These are phyloP conservation scores for Tylopilus sp. DNA, from an alignment of 1,284 basidiomycete species.

Conservation along the genomic window DNA sequence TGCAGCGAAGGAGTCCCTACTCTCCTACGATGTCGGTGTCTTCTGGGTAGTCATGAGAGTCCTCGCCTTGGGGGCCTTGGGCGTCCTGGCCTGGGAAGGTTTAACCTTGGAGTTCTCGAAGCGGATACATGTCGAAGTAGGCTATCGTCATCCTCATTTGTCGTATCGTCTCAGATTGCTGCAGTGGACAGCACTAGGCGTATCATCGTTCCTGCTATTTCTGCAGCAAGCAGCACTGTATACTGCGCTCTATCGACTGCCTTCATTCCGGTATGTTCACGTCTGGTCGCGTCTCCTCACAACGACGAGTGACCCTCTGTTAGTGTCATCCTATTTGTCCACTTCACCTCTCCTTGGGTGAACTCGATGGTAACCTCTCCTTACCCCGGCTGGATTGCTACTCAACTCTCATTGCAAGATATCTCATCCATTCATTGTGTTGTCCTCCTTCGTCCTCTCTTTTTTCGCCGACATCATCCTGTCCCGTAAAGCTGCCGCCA, in stretches of 20 bases:
- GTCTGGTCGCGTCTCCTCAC: background rate
- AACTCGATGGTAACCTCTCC: constrained; percentile 45
- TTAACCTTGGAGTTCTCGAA: constrained; percentile 49
- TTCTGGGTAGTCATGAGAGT: constrained; percentile 71
- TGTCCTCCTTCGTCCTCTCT: constrained; percentile 43
- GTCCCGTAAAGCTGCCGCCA: constrained; percentile 42
- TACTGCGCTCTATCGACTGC: constrained; percentile 59
- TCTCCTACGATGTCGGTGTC: constrained; percentile 60
- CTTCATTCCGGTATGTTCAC: constrained; percentile 53
- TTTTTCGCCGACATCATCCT: constrained; percentile 53
- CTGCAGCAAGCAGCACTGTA: constrained; percentile 59
- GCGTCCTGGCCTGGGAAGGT: constrained; percentile 54
- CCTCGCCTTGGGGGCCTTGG: constrained; percentile 59
- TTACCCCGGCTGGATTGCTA: constrained; percentile 38
- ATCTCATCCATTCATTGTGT: constrained; percentile 44
- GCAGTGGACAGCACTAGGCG: constrained; percentile 67
- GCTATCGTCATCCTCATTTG: constrained; percentile 15
- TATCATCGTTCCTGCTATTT: constrained; percentile 61
- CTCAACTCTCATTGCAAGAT: constrained; percentile 31
- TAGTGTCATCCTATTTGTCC: constrained; percentile 62
- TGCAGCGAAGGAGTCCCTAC: constrained; percentile 58
- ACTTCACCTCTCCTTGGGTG: constrained; percentile 63
- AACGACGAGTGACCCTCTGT: background rate
- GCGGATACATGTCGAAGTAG: constrained; percentile 55
- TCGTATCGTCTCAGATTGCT: constrained; percentile 10